Percentiles rank a stretch among this genome's conserved stretches.
Evolutionary conservation across 2,329 filamentous ascomycete species (phyloP).

Genomic region (Fusarium nygamai): DNA sequence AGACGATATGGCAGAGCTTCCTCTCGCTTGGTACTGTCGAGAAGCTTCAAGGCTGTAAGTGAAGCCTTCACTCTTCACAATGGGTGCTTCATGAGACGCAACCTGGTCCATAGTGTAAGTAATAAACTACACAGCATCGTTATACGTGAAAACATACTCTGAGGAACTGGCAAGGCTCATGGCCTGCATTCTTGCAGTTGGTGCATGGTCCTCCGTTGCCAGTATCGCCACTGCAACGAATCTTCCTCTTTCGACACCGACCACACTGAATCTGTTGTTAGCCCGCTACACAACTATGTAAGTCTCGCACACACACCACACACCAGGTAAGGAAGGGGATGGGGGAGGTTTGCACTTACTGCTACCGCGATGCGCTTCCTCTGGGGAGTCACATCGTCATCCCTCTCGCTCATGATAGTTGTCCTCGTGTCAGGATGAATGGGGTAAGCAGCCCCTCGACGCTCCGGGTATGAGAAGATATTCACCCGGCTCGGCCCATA

Average conservation of each 20-base stretch:
- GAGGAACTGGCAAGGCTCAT: slow-evolving; percentile 79
- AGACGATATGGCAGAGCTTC: slow-evolving; percentile 24
- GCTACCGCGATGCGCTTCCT: slow-evolving; percentile 69
- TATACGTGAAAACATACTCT: slow-evolving; percentile 67
- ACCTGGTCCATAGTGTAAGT: slow-evolving; percentile 39
- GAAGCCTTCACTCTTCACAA: slow-evolving; percentile 40
- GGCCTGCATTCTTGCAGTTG: slow-evolving; percentile 82
- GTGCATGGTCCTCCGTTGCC: slow-evolving; percentile 81
- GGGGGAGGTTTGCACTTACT: slow-evolving; percentile 52
- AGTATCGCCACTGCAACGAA: slow-evolving; percentile 88
- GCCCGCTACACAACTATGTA: slow-evolving; percentile 33
- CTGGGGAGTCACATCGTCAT: slow-evolving; percentile 55
- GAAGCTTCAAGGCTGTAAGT: slow-evolving; percentile 46
- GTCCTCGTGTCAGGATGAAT: slow-evolving; percentile 33
- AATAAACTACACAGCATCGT: neutral
- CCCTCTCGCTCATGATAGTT: slow-evolving; percentile 45
- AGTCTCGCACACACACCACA: slow-evolving; percentile 40
- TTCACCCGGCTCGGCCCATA: slow-evolving; percentile 16
- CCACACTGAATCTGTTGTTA: slow-evolving; percentile 70
- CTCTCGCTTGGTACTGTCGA: slow-evolving; percentile 45
- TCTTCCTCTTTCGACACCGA: slow-evolving; percentile 92
- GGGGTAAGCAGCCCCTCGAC: slow-evolving; percentile 28
- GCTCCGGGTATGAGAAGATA: slow-evolving; percentile 36
- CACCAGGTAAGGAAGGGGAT: slow-evolving; percentile 28
- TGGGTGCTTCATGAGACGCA: slow-evolving; percentile 45